Conservation (phyloP, 306 rosid species). For the Arachis hypogaea region DNA sequence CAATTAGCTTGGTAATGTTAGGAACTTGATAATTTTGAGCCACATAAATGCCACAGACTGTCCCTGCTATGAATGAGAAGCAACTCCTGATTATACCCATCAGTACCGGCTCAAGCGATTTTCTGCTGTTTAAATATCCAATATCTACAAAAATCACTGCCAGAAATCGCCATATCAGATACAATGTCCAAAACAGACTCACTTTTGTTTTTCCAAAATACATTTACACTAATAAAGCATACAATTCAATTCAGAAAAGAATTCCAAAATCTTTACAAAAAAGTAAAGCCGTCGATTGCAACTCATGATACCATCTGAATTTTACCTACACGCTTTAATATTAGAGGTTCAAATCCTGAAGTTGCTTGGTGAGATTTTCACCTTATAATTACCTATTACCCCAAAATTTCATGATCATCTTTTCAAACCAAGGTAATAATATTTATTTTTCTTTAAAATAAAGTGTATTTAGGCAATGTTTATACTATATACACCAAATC, state of each 20-base stretch:
- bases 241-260: conserved; percentile 5
- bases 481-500: not conserved
- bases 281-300: too few species aligned
- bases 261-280: not conserved
- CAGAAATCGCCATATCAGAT: conserved; percentile 20
- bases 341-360: not conserved
- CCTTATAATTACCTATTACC: not conserved
- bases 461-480: too few species aligned
- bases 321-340: not conserved
- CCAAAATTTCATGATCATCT: not conserved
- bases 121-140: conserved; percentile 11
- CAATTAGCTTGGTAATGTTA: conserved; percentile 61
- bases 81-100: conserved; percentile 69
- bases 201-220: not conserved
- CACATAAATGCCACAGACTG: conserved; percentile 61
- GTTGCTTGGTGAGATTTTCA: not conserved
- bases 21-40: conserved; percentile 83
- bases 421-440: not conserved
- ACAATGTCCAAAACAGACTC: not conserved
- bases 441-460: too few species aligned
- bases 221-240: not conserved
- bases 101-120: conserved; percentile 21
- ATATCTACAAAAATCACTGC: conserved; percentile 31
- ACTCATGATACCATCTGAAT: not conserved
- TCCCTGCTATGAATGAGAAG: conserved; percentile 66